These are phyloP conservation scores for Eucalyptus fibrosa DNA, from an alignment of 345 rosid genomes.

Conservation along the genomic window DNA sequence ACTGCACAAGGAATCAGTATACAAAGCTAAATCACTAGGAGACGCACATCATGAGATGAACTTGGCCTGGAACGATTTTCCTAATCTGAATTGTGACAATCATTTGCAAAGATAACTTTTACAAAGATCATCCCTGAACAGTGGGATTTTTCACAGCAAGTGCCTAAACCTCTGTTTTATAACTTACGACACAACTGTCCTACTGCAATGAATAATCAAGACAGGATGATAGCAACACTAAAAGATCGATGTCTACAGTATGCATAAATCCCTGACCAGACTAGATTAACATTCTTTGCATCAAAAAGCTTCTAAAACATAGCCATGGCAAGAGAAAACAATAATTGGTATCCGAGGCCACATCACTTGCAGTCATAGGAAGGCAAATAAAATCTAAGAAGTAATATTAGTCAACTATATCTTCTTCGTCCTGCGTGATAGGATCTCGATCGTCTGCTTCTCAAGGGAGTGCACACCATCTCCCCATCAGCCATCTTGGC, in stretches of 20 bases:
- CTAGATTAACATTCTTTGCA: background rate
- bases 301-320: background rate
- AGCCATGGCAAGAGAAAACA: background rate
- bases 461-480: slow-evolving; percentile 21
- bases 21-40: background rate
- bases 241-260: background rate
- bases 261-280: background rate
- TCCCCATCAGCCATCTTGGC: slow-evolving; percentile 27
- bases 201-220: background rate
- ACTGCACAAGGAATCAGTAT: background rate
- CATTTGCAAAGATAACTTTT: background rate
- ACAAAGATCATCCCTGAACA: background rate
- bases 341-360: background rate
- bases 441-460: slow-evolving; percentile 21
- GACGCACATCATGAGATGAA: background rate
- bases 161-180: background rate
- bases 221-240: background rate
- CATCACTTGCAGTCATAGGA: background rate
- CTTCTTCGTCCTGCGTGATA: slow-evolving; percentile 5
- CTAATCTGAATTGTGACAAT: background rate
- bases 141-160: background rate
- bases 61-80: background rate
- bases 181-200: background rate
- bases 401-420: background rate
- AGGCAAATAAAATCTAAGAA: background rate